Base-by-base conservation (phyloP, 176 grass and related monocot species). In the Musa schizocarpa region DNA sequence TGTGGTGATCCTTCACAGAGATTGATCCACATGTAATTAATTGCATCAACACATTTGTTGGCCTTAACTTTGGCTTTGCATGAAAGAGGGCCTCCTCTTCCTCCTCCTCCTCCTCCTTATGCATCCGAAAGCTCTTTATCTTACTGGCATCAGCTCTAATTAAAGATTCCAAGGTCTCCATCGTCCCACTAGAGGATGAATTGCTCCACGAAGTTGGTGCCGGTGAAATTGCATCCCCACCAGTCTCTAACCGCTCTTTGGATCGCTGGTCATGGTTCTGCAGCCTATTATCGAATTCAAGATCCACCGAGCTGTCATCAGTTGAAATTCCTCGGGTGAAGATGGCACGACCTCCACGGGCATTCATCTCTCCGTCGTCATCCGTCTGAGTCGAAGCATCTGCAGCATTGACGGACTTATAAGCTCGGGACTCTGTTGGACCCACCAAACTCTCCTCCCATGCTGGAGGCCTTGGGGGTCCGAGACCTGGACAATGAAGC, bases 331-430 rank as follows among this genome's bases (percentile, higher is more conserved):
- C 82, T 83, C 81, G 86, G 76, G 68, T 82, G 73, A 17, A 81
- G 43, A 69, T 54, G 50, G 81, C 86, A 0, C 57, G 77, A 65
- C 48, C 51, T 63, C 63, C 75, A 43, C 63, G 81, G 8, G 26
- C 25, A 0, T 43, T 80, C 23, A 81, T 86, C n/a, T 68, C 74
- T 9, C 54, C n/a, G 0, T 78, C 74, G 13, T 96, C 87, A 26
- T 96, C 89, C 20, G 95, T 99, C 78, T 99, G 95, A 29, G 95
- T 99, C 6, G 84, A 86, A 53, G 95, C 95, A 67, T 99, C 88
- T 26, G 82, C 65, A 43, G 81, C 85, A 53, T 78, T 73, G 0
- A 87, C 82, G 53, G 86, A 80, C 58, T 84, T 98, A 10, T 76
- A 76, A 68, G 87, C 65, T 21, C 79, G 93, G 69, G 76, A 83